phyloP scores from a whole-genome alignment of 805 yeast species.

The Nakazawaea molendinolei region DNA sequence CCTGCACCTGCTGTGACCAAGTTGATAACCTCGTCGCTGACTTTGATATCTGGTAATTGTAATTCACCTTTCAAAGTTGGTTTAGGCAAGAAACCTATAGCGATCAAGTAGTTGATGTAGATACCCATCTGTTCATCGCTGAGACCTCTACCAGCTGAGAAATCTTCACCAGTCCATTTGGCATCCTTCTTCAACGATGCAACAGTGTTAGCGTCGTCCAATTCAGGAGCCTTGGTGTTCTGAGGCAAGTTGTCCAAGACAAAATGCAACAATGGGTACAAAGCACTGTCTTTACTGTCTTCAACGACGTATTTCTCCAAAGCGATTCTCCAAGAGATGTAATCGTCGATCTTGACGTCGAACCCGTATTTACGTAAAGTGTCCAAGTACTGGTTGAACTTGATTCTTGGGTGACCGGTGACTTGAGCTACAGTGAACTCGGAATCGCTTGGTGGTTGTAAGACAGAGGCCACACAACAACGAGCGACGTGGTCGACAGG shows the following conservation, averaged over 20 bases:
- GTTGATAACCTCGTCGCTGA: constrained; percentile 51
- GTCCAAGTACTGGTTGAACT: constrained; percentile 69
- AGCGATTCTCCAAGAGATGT: constrained; percentile 70
- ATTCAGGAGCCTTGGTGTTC: constrained; percentile 90
- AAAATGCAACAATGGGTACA: constrained; percentile 89
- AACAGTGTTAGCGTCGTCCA: constrained; percentile 83
- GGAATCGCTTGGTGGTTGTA: constrained; percentile 47
- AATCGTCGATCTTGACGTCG: constrained; percentile 51
- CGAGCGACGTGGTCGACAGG: constrained; percentile 98
- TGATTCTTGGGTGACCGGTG: constrained; percentile 93
- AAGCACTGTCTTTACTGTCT: constrained; percentile 71
- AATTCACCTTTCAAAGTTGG: constrained; percentile 41
- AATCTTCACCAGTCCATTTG: constrained; percentile 59
- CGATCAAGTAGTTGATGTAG: constrained; percentile 73
- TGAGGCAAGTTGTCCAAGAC: constrained; percentile 89
- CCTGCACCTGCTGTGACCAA: constrained; percentile 64
- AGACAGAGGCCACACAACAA: constrained; percentile 75
- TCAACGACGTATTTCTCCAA: constrained; percentile 75
- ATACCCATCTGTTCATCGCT: constrained; percentile 57
- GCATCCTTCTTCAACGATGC: constrained; percentile 57
- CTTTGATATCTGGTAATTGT: constrained; percentile 47
- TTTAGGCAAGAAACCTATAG: constrained; percentile 70
- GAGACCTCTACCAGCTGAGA: constrained; percentile 71
- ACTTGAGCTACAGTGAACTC: constrained; percentile 80
- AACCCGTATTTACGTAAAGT: constrained; percentile 69